Evolutionary conservation across 768 basidiomycete genomes (phyloP).

Genomic region (Tricholoma sp.): DNA sequence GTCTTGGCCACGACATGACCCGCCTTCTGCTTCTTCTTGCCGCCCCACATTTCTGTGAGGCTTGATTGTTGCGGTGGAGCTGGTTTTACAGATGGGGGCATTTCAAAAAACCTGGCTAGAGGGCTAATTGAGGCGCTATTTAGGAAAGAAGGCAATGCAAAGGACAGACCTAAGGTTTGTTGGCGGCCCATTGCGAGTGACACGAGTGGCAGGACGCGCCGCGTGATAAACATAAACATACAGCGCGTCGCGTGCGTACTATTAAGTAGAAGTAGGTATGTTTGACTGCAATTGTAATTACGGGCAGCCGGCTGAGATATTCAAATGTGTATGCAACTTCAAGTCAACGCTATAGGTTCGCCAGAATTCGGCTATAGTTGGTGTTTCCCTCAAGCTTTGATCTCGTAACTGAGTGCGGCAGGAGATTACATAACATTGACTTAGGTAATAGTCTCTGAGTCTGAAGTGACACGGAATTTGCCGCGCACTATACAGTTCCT

Average conservation of each 20-base stretch:
- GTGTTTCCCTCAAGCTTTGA: too few relatives aligned
- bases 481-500: slow-evolving; percentile 42
- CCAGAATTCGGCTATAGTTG: too few relatives aligned
- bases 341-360: too few relatives aligned
- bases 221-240: slow-evolving; percentile 39
- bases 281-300: neutral
- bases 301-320: neutral
- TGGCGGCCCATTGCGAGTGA: slow-evolving; percentile 57
- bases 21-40: slow-evolving; percentile 18
- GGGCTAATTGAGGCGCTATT: neutral
- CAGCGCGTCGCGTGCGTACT: slow-evolving; percentile 33
- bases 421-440: too few relatives aligned
- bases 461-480: slow-evolving; percentile 6
- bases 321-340: neutral
- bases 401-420: too few relatives aligned
- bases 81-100: slow-evolving; percentile 63
- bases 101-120: slow-evolving; percentile 70
- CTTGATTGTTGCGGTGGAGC: slow-evolving; percentile 75
- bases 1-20: slow-evolving; percentile 9
- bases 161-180: slow-evolving; percentile 58
- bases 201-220: slow-evolving; percentile 27
- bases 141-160: neutral
- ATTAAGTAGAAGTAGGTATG: neutral
- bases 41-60: slow-evolving; percentile 69
- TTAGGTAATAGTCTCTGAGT: neutral